These are phyloP conservation scores for Colletotrichum chrysophilum DNA, from an alignment of 2,329 filamentous ascomycete species.

Conservation along the genomic window DNA sequence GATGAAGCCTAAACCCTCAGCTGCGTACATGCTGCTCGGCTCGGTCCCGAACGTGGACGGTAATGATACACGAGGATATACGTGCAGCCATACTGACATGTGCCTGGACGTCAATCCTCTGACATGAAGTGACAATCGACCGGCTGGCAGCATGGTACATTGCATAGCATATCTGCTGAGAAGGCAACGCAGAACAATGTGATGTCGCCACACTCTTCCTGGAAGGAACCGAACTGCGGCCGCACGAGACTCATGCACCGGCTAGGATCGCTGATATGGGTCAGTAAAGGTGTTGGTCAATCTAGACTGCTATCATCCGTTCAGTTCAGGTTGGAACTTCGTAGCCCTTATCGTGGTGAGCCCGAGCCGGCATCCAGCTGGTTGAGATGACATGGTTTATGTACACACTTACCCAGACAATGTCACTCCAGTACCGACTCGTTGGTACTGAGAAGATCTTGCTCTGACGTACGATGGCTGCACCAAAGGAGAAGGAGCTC, in stretches of 20 bases:
- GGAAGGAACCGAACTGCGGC: neutral
- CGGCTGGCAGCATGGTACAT: neutral
- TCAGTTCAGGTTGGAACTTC: neutral
- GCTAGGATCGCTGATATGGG: neutral
- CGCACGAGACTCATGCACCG: neutral
- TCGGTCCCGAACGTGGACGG: neutral
- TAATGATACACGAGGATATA: neutral
- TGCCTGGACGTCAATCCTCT: neutral
- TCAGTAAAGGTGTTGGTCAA: neutral
- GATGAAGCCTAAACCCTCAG: neutral
- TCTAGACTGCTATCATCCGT: neutral
- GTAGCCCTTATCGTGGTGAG: neutral
- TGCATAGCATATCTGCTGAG: neutral
- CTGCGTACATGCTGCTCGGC: neutral
- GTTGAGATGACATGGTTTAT: neutral
- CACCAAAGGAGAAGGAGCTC: neutral
- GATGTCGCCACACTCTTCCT: neutral
- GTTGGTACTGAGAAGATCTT: neutral
- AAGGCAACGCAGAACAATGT: neutral
- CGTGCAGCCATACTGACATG: neutral
- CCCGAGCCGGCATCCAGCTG: neutral
- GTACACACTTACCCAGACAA: neutral
- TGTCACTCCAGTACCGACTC: neutral
- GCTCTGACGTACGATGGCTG: neutral
- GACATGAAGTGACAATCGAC: neutral